These are phyloP conservation scores for Phellopilus nigrolimitatus DNA, from an alignment of 1,284 basidiomycete species.

Conservation along the genomic window DNA sequence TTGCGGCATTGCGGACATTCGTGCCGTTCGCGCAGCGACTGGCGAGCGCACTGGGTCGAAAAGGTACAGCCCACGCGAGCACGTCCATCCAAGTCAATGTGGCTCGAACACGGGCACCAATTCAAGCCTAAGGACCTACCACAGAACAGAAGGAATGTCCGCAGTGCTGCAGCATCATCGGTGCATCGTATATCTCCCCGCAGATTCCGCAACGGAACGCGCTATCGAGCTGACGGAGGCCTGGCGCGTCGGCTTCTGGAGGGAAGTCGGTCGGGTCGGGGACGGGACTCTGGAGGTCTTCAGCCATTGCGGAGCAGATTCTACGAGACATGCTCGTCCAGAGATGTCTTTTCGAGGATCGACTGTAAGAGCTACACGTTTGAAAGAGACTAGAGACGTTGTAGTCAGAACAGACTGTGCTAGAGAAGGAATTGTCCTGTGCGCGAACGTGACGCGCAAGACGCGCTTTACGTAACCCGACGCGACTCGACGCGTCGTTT, in stretches of 20 bases:
- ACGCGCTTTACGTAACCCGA: conserved; percentile 3
- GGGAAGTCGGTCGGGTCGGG: conserved; percentile 69
- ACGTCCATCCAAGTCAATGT: too few species aligned
- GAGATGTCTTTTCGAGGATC: too few species aligned
- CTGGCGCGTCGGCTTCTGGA: conserved; percentile 35
- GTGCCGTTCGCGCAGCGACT: conserved; percentile 47
- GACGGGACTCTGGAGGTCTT: conserved; percentile 29
- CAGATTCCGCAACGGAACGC: conserved; percentile 69
- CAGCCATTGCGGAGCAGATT: conserved; percentile 11
- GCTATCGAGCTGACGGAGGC: conserved; percentile 56
- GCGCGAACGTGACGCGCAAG: too few species aligned
- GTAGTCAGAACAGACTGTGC: too few species aligned
- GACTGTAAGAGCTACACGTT: too few species aligned
- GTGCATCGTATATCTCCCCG: conserved; percentile 62
- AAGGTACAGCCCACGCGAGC: too few species aligned
- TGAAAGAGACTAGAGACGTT: too few species aligned
- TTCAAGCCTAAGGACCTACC: conserved; percentile 49
- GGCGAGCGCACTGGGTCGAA: conserved; percentile 53
- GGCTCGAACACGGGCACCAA: too few species aligned
- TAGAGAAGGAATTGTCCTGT: too few species aligned
- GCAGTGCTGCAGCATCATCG: conserved; percentile 63
- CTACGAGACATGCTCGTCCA: too few species aligned
- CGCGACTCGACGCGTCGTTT: conserved; percentile 8
- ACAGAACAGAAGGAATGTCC: conserved; percentile 76
- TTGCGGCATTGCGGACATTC: conserved; percentile 66